Conservation (phyloP, 495 filamentous ascomycete genomes). For the Copromyces sp. region DNA sequence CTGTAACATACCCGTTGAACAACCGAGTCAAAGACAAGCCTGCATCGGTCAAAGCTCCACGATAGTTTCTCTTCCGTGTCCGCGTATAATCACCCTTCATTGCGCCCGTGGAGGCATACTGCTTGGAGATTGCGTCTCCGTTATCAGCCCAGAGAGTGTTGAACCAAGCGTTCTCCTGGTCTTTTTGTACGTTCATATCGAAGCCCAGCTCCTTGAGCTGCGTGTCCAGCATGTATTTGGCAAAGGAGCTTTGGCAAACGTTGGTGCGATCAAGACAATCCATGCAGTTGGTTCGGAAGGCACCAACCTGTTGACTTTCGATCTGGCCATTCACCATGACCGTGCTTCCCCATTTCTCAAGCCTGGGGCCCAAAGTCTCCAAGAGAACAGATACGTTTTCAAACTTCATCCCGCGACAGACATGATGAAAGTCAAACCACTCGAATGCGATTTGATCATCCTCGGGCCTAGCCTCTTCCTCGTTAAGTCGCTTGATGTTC, state of each 20-base stretch:
- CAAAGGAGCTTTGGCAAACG: constrained; percentile 82
- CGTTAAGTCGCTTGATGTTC: constrained; percentile 50
- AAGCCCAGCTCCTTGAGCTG: constrained; percentile 69
- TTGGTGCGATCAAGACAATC: constrained; percentile 93
- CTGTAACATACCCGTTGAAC: constrained; percentile 42
- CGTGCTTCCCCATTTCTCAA: constrained; percentile 57
- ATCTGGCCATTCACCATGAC: constrained; percentile 42
- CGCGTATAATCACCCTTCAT: constrained; percentile 94
- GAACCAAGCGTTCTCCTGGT: constrained; percentile 78
- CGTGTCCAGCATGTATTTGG: constrained; percentile 60
- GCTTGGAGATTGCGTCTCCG: constrained; percentile 63
- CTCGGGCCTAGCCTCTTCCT: constrained; percentile 41
- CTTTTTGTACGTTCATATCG: constrained; percentile 53
- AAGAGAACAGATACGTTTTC: constrained; percentile 80
- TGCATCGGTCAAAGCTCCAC: constrained; percentile 90
- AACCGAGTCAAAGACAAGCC: constrained; percentile 70
- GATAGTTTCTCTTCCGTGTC: constrained; percentile 79
- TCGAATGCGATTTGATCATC: constrained; percentile 53
- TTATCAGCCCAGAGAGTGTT: constrained; percentile 96
- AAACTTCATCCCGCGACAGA: constrained; percentile 92
- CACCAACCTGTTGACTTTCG: constrained; percentile 51
- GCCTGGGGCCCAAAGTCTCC: constrained; percentile 49
- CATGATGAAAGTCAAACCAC: constrained; percentile 93
- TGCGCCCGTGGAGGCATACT: constrained; percentile 81
- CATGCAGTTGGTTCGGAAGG: constrained; percentile 92